Base-by-base conservation (phyloP, 2,329 filamentous ascomycete species). In the Phyllosticta citribraziliensis region DNA sequence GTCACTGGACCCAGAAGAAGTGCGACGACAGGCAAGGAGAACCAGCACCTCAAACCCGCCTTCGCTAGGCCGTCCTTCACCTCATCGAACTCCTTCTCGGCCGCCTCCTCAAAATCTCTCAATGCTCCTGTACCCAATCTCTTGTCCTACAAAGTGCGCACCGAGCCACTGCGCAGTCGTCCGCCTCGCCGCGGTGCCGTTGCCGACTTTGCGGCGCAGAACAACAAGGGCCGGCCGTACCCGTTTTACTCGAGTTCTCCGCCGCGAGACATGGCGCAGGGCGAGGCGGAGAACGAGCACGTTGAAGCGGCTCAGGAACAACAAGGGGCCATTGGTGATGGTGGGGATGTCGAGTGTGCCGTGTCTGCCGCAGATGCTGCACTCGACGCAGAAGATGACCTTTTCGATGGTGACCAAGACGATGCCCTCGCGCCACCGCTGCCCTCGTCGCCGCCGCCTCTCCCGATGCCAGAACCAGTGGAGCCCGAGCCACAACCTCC, bases 271-370 rank as follows among this genome's bases (percentile, higher is more conserved):
- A 22, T 3, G 12, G 12, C 11, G 11, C n/a, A n/a, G 19, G 57
- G 25, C 12, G 57, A 30, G 8, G 12, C 20, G 52, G 17, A 67
- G 63, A 27, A 59, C 66, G 14, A 63, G 59, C 2, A 67, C 33
- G 27, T 30, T 5, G 27, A 30, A 6, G 27, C 8, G 52, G 22
- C 52, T 4, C 4, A 3, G 57, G 25, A 52, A 9, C 12, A 35
- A 12, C n/a, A 33, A 17, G 9, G 27, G 6, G 9, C 8, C 3
- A 1, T 30, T n/a, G 40, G 10, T 14, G 50, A 12, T 11, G 30
- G 24, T n/a, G 33, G 33, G 8, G 19, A 27, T 8, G 17, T 47
- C 22, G 22, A 33, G n/a, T 35, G 5, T 12, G 50, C 5, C n/a
- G 58, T 33, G 5, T 20, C 19, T 25, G 30, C n/a, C 5, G 22